These are phyloP conservation scores for Zasmidium citrigriseum DNA, from an alignment of 2,329 filamentous ascomycete species.

Conservation along the genomic window DNA sequence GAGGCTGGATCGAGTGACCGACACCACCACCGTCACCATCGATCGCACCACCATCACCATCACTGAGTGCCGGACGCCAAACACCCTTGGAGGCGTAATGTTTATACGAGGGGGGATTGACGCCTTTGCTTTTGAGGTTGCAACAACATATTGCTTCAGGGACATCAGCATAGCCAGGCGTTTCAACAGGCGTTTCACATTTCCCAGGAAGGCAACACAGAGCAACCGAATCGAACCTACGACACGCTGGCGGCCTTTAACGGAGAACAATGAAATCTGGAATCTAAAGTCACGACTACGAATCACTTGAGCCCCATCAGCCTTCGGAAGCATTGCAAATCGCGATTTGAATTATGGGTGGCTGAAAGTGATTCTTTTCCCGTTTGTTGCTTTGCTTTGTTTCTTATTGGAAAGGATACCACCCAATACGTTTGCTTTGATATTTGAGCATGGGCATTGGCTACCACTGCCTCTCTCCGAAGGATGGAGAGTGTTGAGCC, in stretches of 20 bases:
- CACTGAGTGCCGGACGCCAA: constrained; percentile 1
- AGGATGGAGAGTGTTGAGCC: neutral
- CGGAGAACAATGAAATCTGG: neutral
- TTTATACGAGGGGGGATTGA: constrained; percentile 17
- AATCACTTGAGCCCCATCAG: neutral
- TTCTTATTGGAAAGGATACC: constrained; percentile 14
- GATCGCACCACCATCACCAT: constrained; percentile 23
- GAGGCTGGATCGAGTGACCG: constrained; percentile 27
- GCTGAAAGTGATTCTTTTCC: neutral
- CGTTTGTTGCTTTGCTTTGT: constrained; percentile 3
- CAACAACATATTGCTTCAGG: constrained; percentile 5
- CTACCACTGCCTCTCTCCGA: neutral
- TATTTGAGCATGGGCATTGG: constrained; percentile 9
- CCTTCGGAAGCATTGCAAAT: no score
- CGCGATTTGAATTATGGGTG: no score
- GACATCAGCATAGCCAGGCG: constrained; percentile 11
- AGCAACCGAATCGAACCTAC: no score
- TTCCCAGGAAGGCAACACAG: neutral
- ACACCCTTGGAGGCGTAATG: neutral
- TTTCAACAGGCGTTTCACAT: constrained; percentile 4
- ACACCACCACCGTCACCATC: constrained; percentile 28
- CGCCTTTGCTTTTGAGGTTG: constrained; percentile 1
- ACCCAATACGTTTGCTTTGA: constrained; percentile 10
- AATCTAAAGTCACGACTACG: neutral
- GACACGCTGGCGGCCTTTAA: neutral